Base-by-base conservation (phyloP, 805 yeast genomes). In the Metschnikowia reukaufii region DNA sequence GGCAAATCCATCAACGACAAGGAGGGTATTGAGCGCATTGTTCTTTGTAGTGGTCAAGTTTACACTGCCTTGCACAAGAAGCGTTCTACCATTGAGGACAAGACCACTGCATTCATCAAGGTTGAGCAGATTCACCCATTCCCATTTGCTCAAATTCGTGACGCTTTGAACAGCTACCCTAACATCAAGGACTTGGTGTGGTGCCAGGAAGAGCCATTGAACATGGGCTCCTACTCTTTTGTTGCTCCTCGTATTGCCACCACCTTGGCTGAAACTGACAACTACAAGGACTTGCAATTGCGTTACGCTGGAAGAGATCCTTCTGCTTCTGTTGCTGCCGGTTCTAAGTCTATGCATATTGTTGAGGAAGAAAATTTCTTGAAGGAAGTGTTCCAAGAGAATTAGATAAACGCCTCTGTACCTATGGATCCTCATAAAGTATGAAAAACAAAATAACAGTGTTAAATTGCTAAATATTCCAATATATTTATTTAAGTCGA, bases 151-250 rank as follows among this genome's bases (percentile, higher is more conserved):
- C 97, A 88, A 76, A 73, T 94, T 61, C 85, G 88, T 65, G 97
- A 92, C 58, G 74, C 88, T 21, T 73, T 94, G 60, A 76, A 86
- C 72, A 67, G 82, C 39, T 94, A 86, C 77, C 89, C 95, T 62
- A 83, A 82, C 67, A 66, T 85, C 52, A 84, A 86, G 68, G 99
- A 94, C 67, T 74, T 94, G 57, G 95, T 91, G 39, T 94, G 91
- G 92, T 86, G 95, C 73, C 99, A 94, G 77, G 99, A 94, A 75
- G 99, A 94, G 79, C 98, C 98, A 61, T 78, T 94, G 73, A 94
- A 94, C 77, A 92, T 92, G 84, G 99, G 99, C 71, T 75, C 88
- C 38, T 90, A 86, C 86, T 64, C 85, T 19, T 89, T 64, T 63
- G 92, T 78, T 46, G 74, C 79, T 50, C 99, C 97, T 67, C 87